phyloP scores from a whole-genome alignment of 257 asterid genomes.

The Nicotiana otophora region DNA sequence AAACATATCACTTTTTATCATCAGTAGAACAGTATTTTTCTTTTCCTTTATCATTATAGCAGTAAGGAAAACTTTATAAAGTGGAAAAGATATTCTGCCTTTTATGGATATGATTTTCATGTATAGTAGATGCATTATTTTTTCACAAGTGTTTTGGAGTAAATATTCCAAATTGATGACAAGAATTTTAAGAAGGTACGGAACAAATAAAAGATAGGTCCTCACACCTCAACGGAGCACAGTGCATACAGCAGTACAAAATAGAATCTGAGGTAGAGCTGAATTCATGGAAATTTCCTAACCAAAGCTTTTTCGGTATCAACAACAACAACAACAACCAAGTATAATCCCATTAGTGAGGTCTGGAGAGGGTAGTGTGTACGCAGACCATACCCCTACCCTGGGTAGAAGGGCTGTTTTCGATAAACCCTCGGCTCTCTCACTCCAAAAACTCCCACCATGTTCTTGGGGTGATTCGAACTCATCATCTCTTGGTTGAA shows the following conservation, averaged over 20 bases:
- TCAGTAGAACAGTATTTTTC: constrained; percentile 3
- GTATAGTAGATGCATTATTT: neutral
- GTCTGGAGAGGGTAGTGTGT: too few relatives aligned
- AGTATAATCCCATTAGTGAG: too few relatives aligned
- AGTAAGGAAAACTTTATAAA: neutral
- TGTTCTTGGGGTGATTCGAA: too few relatives aligned
- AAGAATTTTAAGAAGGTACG: neutral
- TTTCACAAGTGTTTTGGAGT: neutral
- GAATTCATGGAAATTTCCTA: neutral
- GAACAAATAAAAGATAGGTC: neutral
- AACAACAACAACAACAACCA: too few relatives aligned
- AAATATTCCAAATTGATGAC: constrained; percentile 6
- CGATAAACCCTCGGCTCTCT: too few relatives aligned
- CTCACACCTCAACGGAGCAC: neutral
- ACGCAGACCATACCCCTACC: too few relatives aligned
- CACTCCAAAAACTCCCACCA: too few relatives aligned
- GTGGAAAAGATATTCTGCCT: constrained; percentile 7
- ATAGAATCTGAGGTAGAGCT: neutral
- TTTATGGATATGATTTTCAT: neutral
- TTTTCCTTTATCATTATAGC: neutral
- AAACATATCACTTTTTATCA: constrained; percentile 8
- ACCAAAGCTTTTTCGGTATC: neutral
- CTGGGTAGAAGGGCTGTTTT: too few relatives aligned
- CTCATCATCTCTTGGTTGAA: too few relatives aligned
- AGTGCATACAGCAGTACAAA: neutral